A percentile compares a stretch with the other conserved stretches of the same genome.
Evolutionary conservation across 176 grass and related monocot genomes (phyloP).

Genomic region (Oryza punctata): DNA sequence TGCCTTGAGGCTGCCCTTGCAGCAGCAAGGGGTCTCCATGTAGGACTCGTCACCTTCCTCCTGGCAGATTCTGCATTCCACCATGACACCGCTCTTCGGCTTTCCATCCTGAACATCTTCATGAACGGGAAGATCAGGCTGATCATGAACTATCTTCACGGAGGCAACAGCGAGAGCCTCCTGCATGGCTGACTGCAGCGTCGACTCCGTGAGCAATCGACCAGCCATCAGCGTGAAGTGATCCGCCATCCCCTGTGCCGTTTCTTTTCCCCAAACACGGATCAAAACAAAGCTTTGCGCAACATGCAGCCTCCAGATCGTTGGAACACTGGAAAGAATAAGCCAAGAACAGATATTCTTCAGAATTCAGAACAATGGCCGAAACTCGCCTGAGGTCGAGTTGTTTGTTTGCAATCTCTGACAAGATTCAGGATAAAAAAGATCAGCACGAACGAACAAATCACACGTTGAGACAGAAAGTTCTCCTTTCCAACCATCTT

Average conservation of each 20-base stretch:
- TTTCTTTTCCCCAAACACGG: not conserved
- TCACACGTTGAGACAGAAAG: constrained; percentile 15
- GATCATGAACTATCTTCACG: not conserved
- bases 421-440: not conserved
- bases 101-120: constrained; percentile 19
- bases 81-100: constrained; percentile 38
- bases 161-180: constrained; percentile 15
- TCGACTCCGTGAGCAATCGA: constrained; percentile 69
- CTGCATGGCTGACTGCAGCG: constrained; percentile 54
- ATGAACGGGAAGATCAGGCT: constrained; percentile 14
- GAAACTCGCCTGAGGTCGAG: not conserved
- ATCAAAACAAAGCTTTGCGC: not conserved
- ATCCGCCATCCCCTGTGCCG: constrained; percentile 70
- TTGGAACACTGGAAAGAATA: not conserved
- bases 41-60: constrained; percentile 64
- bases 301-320: not conserved
- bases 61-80: constrained; percentile 85
- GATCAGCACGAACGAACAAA: not conserved
- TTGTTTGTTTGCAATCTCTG: not conserved
- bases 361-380: constrained; percentile 5
- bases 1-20: constrained; percentile 88
- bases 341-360: not conserved
- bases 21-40: constrained; percentile 84
- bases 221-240: constrained; percentile 77
- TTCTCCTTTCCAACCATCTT: constrained; percentile 5